Evolutionary conservation across 1,139 yeast genomes (phyloP), one percentile per base, ranked within the genome.

Genomic region (Kazachstania sp.): DNA sequence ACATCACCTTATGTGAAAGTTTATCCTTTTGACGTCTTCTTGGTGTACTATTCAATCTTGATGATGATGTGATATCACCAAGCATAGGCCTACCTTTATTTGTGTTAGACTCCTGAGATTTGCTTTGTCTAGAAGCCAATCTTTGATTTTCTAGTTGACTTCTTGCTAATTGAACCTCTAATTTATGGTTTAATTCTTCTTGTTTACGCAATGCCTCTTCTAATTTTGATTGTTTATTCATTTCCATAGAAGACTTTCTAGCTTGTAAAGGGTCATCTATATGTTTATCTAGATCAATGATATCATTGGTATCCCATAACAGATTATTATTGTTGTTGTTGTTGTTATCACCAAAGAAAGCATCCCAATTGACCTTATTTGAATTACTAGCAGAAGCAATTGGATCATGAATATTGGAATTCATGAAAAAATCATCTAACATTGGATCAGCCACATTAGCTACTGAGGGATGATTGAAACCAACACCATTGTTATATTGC

Each of bases 191-290:
- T 40, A 60, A 57, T 44, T 59, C 58, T 42, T 59, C 57, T 44
- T 64, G 67, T 48, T 54, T 53, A 46, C 60, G 64, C 39, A 64
- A 48, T 1, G 65, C 65, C 29, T 52, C 30, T 41, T 57, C 52
- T 20, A 62, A 44, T 45, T 60, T 61, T 43, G 57, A 57, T 41
- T 61, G 65, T 48, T 60, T 64, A 48, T 59, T 59, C 37, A 59
- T 38, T 9, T 23, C 28, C 28, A 23, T 23, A 7, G 28, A 23
- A 2, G 28, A 23, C 5, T 23, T 23, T 23, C 28, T 9, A 23
- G 28, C 6, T 23, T 23, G 28, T 4, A 23, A 23, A 23, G 28
- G 28, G 8, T 23, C 28, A 23, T n/a, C n/a, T n/a, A 23, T 23
- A 9, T 32, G 36, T 32, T 32, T 32, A 15, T 32, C 36, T 32